Conservation (phyloP, 208 protist genomes). For the Entamoeba nuttalli region DNA sequence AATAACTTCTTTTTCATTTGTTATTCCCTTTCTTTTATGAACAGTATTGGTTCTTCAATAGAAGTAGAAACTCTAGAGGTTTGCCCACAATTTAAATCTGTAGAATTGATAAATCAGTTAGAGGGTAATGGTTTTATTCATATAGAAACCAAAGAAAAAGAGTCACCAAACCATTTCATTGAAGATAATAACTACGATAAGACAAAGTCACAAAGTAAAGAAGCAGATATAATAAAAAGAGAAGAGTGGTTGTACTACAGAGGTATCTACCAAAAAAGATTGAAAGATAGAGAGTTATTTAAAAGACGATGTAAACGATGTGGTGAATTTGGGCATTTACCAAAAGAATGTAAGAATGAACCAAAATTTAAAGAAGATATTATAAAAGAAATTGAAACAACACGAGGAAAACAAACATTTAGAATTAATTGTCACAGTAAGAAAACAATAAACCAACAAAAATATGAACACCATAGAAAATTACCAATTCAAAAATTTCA, state of each 20-base stretch:
- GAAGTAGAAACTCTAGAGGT: too few relatives aligned
- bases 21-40: too few relatives aligned
- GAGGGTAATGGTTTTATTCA: too few relatives aligned
- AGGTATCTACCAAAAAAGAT: background rate
- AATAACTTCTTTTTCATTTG: too few relatives aligned
- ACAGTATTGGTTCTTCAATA: too few relatives aligned
- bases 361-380: background rate
- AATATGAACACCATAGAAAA: background rate
- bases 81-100: too few relatives aligned
- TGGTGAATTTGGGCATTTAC: background rate
- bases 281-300: background rate
- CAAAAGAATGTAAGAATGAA: background rate
- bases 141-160: too few relatives aligned
- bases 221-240: background rate
- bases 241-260: background rate
- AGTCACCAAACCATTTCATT: too few relatives aligned
- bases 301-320: background rate
- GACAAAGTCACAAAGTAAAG: too few relatives aligned
- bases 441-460: background rate
- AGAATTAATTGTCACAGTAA: background rate
- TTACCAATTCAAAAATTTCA: too few relatives aligned
- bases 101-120: too few relatives aligned
- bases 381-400: background rate
- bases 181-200: too few relatives aligned
- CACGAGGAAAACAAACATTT: background rate